These are phyloP conservation scores for Kluyveromyces aestuarii DNA, from an alignment of 805 yeast species.

Conservation along the genomic window DNA sequence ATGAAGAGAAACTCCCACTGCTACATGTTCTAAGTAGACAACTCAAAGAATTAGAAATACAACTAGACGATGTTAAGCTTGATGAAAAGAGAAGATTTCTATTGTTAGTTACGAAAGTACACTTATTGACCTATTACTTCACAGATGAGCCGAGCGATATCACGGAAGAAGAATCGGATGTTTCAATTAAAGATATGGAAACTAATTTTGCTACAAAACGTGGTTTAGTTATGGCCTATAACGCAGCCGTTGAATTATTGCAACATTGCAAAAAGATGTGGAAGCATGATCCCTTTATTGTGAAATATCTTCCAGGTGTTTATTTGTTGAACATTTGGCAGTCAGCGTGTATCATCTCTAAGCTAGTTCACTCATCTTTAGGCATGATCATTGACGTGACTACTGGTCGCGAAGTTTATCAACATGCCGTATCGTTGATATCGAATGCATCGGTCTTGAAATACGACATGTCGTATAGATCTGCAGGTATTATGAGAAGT, in stretches of 20 bases:
- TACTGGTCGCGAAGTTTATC: conserved; percentile 62
- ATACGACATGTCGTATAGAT: conserved; percentile 87
- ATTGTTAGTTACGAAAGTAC: conserved; percentile 68
- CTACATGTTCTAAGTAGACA: conserved; percentile 62
- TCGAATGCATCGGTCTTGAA: conserved; percentile 76
- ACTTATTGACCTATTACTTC: conserved; percentile 72
- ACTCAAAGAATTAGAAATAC: conserved; percentile 61
- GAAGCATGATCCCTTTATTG: conserved; percentile 47
- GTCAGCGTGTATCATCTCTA: conserved; percentile 75
- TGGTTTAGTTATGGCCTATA: conserved; percentile 70
- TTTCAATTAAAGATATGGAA: conserved; percentile 13
- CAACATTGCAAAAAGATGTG: conserved; percentile 59
- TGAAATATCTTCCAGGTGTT: conserved; percentile 75
- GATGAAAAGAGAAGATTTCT: conserved; percentile 68
- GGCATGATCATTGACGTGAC: conserved; percentile 56
- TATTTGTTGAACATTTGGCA: conserved; percentile 85
- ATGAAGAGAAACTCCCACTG: conserved; percentile 66
- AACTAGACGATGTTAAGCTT: conserved; percentile 36
- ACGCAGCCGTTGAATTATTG: conserved; percentile 66
- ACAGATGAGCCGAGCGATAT: conserved; percentile 35
- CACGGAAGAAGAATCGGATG: conserved; percentile 3
- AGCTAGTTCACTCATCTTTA: conserved; percentile 68
- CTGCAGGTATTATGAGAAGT: conserved; percentile 88
- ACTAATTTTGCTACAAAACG: conserved; percentile 50
- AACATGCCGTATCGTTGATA: conserved; percentile 56